phyloP scores from a whole-genome alignment of 176 grass and related monocot genomes.

The Olyra latifolia region DNA sequence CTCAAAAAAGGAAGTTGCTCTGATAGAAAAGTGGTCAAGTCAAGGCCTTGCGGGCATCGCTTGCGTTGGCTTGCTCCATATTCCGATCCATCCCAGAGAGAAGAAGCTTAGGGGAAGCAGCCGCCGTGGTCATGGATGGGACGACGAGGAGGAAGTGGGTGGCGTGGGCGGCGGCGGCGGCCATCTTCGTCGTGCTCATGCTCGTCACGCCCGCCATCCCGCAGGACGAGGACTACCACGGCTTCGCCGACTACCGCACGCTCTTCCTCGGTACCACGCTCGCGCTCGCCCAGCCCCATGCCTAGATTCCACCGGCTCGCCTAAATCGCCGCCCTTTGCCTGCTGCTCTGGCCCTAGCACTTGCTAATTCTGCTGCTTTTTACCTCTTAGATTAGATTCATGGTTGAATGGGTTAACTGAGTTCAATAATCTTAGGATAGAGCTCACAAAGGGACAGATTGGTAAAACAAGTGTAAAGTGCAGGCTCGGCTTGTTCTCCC shows the following conservation, averaged over 20 bases:
- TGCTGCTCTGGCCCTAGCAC: not conserved
- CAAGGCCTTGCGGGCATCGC: too few species aligned
- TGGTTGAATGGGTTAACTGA: not conserved
- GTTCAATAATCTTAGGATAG: not conserved
- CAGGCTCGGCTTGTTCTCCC: not conserved
- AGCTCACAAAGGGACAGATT: not conserved
- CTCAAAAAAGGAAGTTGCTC: too few species aligned
- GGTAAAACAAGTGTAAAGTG: too few species aligned
- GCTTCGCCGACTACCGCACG: slow-evolving; percentile 84
- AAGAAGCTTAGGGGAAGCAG: not conserved
- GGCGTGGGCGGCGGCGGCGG: slow-evolving; percentile 54
- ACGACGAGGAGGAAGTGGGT: slow-evolving; percentile 50
- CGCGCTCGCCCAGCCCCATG: not conserved
- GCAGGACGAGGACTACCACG: slow-evolving; percentile 84
- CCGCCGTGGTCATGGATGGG: slow-evolving; percentile 36
- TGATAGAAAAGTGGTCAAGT: too few species aligned
- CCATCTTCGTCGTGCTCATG: slow-evolving; percentile 88
- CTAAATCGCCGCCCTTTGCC: not conserved
- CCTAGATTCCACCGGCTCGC: not conserved
- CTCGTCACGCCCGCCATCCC: slow-evolving; percentile 85
- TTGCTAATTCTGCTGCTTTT: not conserved
- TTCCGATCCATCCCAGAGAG: not conserved
- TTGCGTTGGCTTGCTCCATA: too few species aligned
- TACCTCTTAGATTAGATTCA: not conserved
- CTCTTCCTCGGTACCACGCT: slow-evolving; percentile 64